These are phyloP conservation scores for Acacia confusa DNA, from an alignment of 306 rosid genomes.

Conservation along the genomic window DNA sequence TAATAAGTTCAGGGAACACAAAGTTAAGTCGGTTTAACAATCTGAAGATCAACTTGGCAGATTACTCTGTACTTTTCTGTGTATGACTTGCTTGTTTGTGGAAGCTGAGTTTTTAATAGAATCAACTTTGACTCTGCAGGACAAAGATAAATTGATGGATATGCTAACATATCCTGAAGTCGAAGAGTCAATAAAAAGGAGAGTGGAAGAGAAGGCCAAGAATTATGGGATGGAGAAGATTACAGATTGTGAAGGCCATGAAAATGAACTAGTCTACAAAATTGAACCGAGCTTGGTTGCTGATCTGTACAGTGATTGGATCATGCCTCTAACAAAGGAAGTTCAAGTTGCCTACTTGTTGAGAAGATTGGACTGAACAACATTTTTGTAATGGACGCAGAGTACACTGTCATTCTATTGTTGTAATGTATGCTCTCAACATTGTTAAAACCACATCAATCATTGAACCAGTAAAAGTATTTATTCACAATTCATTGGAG, in stretches of 20 bases:
- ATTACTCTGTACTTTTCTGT: background rate
- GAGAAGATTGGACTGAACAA: constrained; percentile 75
- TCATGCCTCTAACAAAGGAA: constrained; percentile 97
- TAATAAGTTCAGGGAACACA: background rate
- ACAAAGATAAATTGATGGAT: constrained; percentile 71
- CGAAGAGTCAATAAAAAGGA: constrained; percentile 66
- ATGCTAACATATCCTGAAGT: constrained; percentile 71
- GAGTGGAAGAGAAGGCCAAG: constrained; percentile 79
- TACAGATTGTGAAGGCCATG: constrained; percentile 42
- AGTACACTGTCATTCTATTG: background rate
- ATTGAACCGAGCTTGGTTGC: constrained; percentile 79
- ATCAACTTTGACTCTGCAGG: constrained; percentile 49
- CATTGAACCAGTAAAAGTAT: background rate
- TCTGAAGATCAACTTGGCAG: background rate
- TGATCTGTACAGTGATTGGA: constrained; percentile 84
- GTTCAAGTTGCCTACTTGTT: constrained; percentile 86
- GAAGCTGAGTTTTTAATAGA: constrained; percentile 7
- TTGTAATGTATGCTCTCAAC: background rate
- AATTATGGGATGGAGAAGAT: constrained; percentile 79
- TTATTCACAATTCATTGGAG: background rate
- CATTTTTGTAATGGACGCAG: constrained; percentile 9
- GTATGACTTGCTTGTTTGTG: constrained; percentile 13
- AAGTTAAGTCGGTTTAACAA: background rate
- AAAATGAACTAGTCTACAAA: constrained; percentile 63
- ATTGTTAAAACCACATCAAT: background rate